phyloP scores from a whole-genome alignment of 768 basidiomycete species.

The Agaricus subrufescens region DNA sequence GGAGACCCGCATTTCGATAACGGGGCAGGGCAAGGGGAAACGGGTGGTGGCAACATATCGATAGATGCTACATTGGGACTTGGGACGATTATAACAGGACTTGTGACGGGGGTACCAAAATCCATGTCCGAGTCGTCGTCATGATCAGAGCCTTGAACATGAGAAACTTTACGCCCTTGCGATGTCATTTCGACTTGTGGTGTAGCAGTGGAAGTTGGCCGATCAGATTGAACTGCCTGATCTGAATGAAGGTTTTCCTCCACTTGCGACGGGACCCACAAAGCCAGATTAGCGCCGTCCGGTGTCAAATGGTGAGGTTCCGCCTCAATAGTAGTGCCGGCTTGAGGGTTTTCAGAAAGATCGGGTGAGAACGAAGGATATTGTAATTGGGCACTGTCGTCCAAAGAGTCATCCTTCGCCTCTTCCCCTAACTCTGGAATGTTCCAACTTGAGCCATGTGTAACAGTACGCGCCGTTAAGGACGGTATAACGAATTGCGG shows the following conservation, averaged over 20 bases:
- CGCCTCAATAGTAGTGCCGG: background rate
- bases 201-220: background rate
- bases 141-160: background rate
- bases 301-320: too few relatives aligned
- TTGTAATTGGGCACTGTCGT: background rate
- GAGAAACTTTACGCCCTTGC: background rate
- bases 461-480: background rate
- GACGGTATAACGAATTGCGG: background rate
- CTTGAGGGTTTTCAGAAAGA: background rate
- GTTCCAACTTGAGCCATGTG: background rate
- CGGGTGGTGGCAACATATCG: background rate
- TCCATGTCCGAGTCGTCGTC: slow-evolving; percentile 9
- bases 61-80: background rate
- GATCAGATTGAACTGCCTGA: background rate
- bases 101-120: slow-evolving; percentile 8
- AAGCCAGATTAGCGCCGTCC: too few relatives aligned
- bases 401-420: background rate
- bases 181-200: background rate
- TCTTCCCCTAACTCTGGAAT: background rate
- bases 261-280: background rate
- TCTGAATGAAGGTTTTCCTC: background rate
- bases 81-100: slow-evolving; percentile 6
- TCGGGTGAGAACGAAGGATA: background rate
- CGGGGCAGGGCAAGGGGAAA: background rate
- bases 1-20: too few relatives aligned